Conservation (phyloP, 345 rosid species). For the Hibiscus trionum region DNA sequence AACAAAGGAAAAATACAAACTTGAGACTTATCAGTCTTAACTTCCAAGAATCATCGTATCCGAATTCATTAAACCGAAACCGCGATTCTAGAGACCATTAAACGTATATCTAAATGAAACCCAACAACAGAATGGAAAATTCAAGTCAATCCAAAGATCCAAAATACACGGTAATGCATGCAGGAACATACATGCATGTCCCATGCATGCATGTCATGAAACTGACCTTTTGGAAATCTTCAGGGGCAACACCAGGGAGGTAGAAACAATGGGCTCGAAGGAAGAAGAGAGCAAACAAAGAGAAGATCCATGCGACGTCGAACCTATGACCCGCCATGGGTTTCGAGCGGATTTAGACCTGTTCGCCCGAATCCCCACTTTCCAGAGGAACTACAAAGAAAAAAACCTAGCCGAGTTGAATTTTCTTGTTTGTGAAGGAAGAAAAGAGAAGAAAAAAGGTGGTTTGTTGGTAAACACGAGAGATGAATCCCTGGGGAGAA, state of each 20-base stretch:
- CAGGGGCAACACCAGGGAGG: conserved; percentile 18
- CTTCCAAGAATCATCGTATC: no score
- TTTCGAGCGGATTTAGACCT: not conserved
- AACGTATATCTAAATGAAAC: conserved; percentile 1
- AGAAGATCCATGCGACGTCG: no score
- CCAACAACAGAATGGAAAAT: not conserved
- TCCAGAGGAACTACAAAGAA: not conserved
- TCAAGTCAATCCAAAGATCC: conserved; percentile 6
- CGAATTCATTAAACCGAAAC: no score
- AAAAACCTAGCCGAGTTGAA: not conserved
- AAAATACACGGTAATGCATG: not conserved
- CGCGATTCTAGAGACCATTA: not conserved
- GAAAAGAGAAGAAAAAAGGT: not conserved
- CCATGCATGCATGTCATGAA: not conserved
- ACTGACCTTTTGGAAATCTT: conserved; percentile 17
- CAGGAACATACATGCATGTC: not conserved
- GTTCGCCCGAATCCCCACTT: not conserved
- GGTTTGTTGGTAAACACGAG: conserved; percentile 3
- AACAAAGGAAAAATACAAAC: no score
- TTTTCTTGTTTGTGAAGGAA: not conserved
- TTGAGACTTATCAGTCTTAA: no score
- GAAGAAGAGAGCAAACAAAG: conserved; percentile 7
- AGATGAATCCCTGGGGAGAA: not conserved
- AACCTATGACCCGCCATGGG: not conserved
- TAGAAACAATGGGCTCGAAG: conserved; percentile 11